Evolutionary conservation across 129 eudicot species (phyloP), one percentile per base, ranked within the genome.

Genomic region (Sambucus nigra): DNA sequence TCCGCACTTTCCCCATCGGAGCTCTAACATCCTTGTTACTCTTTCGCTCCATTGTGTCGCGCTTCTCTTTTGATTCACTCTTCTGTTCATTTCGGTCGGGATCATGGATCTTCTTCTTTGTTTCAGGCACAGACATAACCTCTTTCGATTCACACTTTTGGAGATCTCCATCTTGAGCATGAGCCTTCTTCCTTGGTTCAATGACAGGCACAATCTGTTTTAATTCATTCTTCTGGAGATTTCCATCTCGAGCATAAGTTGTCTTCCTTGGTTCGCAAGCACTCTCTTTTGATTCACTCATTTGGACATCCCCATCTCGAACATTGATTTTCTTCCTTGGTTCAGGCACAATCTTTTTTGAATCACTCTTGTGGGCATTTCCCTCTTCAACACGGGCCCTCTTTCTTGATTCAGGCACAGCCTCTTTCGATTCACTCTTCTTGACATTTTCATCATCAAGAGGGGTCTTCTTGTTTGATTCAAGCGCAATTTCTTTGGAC

Each of bases 71-170:
- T n/a, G n/a, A n/a, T n/a, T n/a, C n/a, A n/a, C n/a, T n/a, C n/a
- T n/a, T n/a, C n/a, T n/a, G n/a, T n/a, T n/a, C n/a, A n/a, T n/a
- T n/a, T n/a, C n/a, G n/a, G n/a, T n/a, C n/a, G n/a, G n/a, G n/a
- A n/a, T n/a, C n/a, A n/a, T 62, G 54, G 58, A 16, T 17, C 50
- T 5, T 45, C 40, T 39, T 65, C 61, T 44, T 50, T 59, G 51
- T 68, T 17, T 31, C 51, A n/a, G n/a, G n/a, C n/a, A n/a, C n/a
- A n/a, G n/a, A n/a, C n/a, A n/a, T n/a, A n/a, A n/a, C n/a, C 61
- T 13, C 60, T 33, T 9, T 32, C 15, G 15, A 48, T 17, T 14
- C 44, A 20, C 31, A 16, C 57, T 58, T 35, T 63, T 47, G 38
- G 23, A 59, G 2, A 35, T 16, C n/a, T 16, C 63, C 56, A 7